Base-by-base conservation (phyloP, 1,139 yeast genomes). In the Hyphopichia fennica region DNA sequence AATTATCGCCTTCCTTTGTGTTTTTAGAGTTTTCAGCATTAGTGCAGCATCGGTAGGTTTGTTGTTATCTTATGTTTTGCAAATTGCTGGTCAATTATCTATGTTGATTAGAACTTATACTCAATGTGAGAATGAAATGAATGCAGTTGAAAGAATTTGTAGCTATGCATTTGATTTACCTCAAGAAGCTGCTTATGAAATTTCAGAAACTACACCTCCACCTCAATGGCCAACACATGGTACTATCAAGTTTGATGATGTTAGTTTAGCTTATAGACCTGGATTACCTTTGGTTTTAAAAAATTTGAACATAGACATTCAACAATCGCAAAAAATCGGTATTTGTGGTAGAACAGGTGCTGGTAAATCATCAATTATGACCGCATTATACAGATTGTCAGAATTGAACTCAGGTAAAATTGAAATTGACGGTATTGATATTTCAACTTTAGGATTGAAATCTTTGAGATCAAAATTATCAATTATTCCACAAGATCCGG, bases 281-380 rank as follows among this genome's bases (percentile, higher is more conserved):
- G 87, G 81, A 2, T 69, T 89, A 42, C 96, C 96, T 0, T 65
- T 77, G 28, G 95, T 87, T 4, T 67, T 90, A 57, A 82, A 82
- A 47, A 62, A 78, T 43, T 60, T 89, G 39, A 57, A 60, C 34
- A 57, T 80, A 34, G 52, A 57, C 3, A 65, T 85, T 23, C 60
- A 67, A 13, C 74, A 81, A 1, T 75, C 79, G 14, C 82, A 82
- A 57, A 84, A 82, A 56, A 72, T 84, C 46, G 91, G 91, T 37
- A 81, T 85, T 45, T 82, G 88, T 63, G 93, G 93, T 19, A 76
- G 91, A 53, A 85, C 91, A 1, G 93, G 93, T 45, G 90, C 91
- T 9, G 91, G 91, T 36, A 85, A 85, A 60, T 77, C 85, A 17
- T 79, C 88, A 2, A 80, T 85, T 35, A 81, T 83, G 75, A 72